phyloP scores from a whole-genome alignment of 2,329 filamentous ascomycete species.

The Diaporthe batatas region DNA sequence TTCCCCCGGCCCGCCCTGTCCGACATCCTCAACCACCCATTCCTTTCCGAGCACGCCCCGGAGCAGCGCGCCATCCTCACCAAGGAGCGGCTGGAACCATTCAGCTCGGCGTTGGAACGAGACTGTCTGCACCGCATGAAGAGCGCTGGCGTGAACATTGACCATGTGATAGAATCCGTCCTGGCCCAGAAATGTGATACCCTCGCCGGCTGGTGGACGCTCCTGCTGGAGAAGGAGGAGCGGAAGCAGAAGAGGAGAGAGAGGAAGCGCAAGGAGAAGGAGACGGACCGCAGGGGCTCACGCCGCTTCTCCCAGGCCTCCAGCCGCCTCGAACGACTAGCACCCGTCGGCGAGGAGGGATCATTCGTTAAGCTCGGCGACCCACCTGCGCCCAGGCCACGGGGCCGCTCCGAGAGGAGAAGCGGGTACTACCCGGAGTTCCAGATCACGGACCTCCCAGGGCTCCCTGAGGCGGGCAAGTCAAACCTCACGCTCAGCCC shows the following conservation, averaged over 20 bases:
- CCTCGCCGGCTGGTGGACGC: slow-evolving; percentile 94
- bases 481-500: slow-evolving; percentile 59
- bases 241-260: slow-evolving; percentile 74
- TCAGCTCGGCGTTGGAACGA: slow-evolving; percentile 88
- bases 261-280: slow-evolving; percentile 84
- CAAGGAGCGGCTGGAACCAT: slow-evolving; percentile 82
- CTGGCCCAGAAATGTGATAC: slow-evolving; percentile 89
- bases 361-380: slow-evolving; percentile 61
- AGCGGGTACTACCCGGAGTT: slow-evolving; percentile 76
- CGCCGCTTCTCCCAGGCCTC: slow-evolving; percentile 90
- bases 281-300: slow-evolving; percentile 83
- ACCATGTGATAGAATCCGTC: slow-evolving; percentile 94
- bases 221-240: slow-evolving; percentile 94
- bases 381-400: slow-evolving; percentile 70
- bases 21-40: slow-evolving; percentile 89
- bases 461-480: slow-evolving; percentile 74
- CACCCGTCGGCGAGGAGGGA: slow-evolving; percentile 84
- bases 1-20: slow-evolving; percentile 83
- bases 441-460: slow-evolving; percentile 79
- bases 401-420: slow-evolving; percentile 83
- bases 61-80: slow-evolving; percentile 92
- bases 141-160: slow-evolving; percentile 92
- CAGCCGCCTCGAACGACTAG: slow-evolving; percentile 84
- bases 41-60: slow-evolving; percentile 87
- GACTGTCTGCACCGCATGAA: slow-evolving; percentile 94